phyloP scores from a whole-genome alignment of 202 grass and related monocot species.

The Elaeis oleifera region DNA sequence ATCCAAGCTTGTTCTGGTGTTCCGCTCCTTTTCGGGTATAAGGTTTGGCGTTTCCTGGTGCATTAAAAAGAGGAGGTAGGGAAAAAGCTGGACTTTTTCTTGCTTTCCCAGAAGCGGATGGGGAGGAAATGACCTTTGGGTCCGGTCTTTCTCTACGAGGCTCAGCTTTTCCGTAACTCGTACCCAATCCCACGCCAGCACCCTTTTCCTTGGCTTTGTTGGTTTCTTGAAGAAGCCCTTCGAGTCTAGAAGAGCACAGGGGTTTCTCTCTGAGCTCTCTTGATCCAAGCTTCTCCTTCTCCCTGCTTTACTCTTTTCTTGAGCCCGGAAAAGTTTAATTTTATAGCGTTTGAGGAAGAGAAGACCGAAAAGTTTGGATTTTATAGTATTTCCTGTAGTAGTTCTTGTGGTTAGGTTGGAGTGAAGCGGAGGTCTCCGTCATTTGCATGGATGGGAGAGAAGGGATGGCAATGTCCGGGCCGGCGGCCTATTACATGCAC shows the following conservation, averaged over 20 bases:
- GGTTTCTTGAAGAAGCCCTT: not conserved
- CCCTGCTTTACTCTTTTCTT: no score
- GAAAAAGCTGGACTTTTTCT: not conserved
- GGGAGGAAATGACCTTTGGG: no score
- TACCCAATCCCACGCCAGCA: no score
- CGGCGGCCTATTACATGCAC: slow-evolving; percentile 15
- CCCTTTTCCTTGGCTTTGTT: not conserved
- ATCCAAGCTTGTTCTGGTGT: no score
- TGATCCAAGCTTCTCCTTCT: no score
- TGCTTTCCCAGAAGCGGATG: no score
- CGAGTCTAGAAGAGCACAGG: not conserved
- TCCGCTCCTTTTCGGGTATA: not conserved
- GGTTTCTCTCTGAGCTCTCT: not conserved
- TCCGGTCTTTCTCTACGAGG: no score
- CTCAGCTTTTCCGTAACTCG: no score
- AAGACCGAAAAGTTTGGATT: no score
- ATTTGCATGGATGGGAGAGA: slow-evolving; percentile 29
- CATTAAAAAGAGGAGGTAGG: not conserved
- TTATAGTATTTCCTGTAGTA: no score
- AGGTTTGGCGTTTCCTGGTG: slow-evolving; percentile 1
- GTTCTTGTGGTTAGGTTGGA: not conserved
- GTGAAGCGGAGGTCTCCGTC: not conserved
- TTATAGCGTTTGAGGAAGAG: no score
- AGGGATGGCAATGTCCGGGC: slow-evolving; percentile 11
- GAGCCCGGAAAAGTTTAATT: no score